Conservation (phyloP, 1,284 basidiomycete species). For the Malassezia equina region DNA sequence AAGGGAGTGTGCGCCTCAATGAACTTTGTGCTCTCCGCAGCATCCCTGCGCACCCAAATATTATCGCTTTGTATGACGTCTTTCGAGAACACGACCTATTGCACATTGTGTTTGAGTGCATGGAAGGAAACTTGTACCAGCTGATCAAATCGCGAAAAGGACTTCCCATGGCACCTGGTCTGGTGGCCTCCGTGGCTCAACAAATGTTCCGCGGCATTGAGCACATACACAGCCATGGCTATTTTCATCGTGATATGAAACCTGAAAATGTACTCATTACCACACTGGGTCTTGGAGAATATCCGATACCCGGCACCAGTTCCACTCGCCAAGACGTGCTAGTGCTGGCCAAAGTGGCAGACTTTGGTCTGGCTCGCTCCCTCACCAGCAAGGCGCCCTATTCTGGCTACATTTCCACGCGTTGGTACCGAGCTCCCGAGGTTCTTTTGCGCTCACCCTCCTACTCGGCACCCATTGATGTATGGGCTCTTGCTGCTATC, state of each 20-base stretch:
- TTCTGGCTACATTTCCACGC: slow-evolving; percentile 95
- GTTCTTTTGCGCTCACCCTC: slow-evolving; percentile 80
- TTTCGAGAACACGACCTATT: slow-evolving; percentile 94
- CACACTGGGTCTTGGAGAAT: slow-evolving; percentile 92
- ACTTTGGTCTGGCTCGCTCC: slow-evolving; percentile 92
- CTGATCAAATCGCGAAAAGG: slow-evolving; percentile 95
- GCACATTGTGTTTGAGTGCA: slow-evolving; percentile 98
- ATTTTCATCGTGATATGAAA: slow-evolving; percentile 99
- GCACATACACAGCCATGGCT: slow-evolving; percentile 84
- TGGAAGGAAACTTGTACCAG: slow-evolving; percentile 99
- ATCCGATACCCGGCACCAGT: slow-evolving; percentile 54
- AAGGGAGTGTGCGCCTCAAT: slow-evolving; percentile 86
- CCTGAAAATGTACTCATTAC: slow-evolving; percentile 99
- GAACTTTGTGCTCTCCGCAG: slow-evolving; percentile 80
- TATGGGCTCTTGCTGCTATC: slow-evolving; percentile 98
- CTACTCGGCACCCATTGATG: slow-evolving; percentile 92
- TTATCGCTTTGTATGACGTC: slow-evolving; percentile 97
- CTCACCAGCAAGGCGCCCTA: slow-evolving; percentile 81
- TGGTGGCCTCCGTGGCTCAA: slow-evolving; percentile 85
- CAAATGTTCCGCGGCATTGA: slow-evolving; percentile 82
- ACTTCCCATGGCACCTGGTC: slow-evolving; percentile 80
- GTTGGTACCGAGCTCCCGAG: slow-evolving; percentile 98
- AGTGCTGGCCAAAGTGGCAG: slow-evolving; percentile 93
- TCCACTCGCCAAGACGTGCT: slow-evolving; percentile 65
- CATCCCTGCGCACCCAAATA: slow-evolving; percentile 89